Evolutionary conservation across 805 yeast species (phyloP).

Genomic region (Kodamaea sagamina): DNA sequence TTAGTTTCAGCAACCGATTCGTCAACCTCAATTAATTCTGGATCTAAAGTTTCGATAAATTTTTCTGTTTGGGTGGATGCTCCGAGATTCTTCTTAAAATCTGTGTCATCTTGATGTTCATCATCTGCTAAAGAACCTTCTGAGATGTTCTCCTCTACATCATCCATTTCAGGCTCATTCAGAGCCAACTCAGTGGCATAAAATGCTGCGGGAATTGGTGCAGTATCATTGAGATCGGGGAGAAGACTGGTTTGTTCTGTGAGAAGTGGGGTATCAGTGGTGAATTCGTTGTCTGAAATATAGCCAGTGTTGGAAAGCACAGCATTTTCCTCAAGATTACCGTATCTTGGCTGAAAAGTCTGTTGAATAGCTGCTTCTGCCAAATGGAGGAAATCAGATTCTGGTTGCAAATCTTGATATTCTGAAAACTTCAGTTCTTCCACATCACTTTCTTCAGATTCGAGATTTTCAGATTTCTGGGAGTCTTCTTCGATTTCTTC

Average conservation of each 20-base stretch:
- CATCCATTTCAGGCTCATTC: slow-evolving; percentile 15
- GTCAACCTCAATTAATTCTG: slow-evolving; percentile 1
- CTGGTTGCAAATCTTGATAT: not conserved
- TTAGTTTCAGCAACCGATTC: slow-evolving; percentile 2
- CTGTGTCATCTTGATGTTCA: slow-evolving; percentile 11
- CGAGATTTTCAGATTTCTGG: not conserved
- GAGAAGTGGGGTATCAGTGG: slow-evolving; percentile 14
- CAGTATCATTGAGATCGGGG: slow-evolving; percentile 4
- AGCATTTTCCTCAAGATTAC: not conserved
- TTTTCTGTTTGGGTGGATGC: too few relatives aligned
- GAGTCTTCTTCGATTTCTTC: too few relatives aligned
- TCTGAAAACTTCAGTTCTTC: not conserved
- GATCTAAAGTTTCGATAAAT: too few relatives aligned
- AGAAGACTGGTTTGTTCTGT: not conserved
- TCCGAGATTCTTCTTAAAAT: too few relatives aligned
- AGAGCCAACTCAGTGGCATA: slow-evolving; percentile 8
- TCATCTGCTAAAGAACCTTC: slow-evolving; percentile 24
- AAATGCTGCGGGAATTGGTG: slow-evolving; percentile 19
- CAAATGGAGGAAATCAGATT: slow-evolving; percentile 10
- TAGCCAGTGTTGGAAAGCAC: slow-evolving; percentile 4
- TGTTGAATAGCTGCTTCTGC: slow-evolving; percentile 20
- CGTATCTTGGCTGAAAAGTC: not conserved
- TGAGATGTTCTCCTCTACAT: slow-evolving; percentile 21
- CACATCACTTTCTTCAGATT: not conserved
- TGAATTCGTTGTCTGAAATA: slow-evolving; percentile 21